Percentiles rank a stretch among this genome's conserved stretches.
Conservation (phyloP, 371 early-diverging fungal genomes). For the Circinella umbellata region DNA sequence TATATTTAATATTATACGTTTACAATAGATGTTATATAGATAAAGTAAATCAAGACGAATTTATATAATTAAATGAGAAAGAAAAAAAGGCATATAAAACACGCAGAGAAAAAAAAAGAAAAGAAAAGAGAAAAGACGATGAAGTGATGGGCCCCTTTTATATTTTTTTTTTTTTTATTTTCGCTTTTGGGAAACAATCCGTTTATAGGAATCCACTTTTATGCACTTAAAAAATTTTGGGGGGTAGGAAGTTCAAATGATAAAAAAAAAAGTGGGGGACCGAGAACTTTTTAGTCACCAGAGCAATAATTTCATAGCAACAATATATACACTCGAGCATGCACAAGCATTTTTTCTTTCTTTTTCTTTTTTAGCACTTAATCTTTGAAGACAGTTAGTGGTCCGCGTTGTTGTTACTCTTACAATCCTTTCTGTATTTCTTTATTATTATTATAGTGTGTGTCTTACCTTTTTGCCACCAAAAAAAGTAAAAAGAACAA, state of each 20-base stretch:
- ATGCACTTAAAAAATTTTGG: not conserved
- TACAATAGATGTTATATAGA: not conserved
- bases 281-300: not conserved
- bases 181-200: not conserved
- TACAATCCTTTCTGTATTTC: no score
- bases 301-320: no score
- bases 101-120: conserved; percentile 5
- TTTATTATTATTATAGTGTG: no score
- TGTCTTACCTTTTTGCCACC: no score
- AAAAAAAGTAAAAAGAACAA: no score
- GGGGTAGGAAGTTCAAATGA: not conserved
- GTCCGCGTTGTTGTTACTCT: no score
- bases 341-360: no score
- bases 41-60: not conserved
- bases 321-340: no score
- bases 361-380: no score
- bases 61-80: not conserved
- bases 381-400: no score
- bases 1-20: no score
- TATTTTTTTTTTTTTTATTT: not conserved
- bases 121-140: not conserved
- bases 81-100: conserved; percentile 6
- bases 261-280: not conserved
- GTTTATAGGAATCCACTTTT: no score
- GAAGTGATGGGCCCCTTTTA: conserved; percentile 10